Evolutionary conservation across 257 asterid genomes (phyloP), one percentile per base, ranked within the genome.

Genomic region (Solanum verrucosum): DNA sequence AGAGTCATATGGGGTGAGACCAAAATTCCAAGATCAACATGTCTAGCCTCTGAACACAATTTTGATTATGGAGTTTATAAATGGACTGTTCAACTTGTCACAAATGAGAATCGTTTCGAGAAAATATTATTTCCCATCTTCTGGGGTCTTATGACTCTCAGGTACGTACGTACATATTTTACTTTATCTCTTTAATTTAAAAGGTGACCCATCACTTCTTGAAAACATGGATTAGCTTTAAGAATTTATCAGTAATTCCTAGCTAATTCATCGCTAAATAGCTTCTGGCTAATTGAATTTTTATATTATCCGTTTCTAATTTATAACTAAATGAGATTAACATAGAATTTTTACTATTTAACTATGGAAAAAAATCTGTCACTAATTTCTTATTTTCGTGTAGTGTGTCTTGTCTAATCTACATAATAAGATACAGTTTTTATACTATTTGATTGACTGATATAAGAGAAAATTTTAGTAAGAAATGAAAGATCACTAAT

Each of bases 141-240:
- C 37, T 97, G 99, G 99, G 99, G 99, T 86, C 98, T 97, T 68
- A 97, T 96, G 99, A 96, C 99, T 77, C 93, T 97, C 7, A 97
- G 99, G 99, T 79, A 35, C 82, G 18, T 20, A 34, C 7, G 98
- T 77, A 29, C 23, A 1, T 25, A 31, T 12, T 18, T 72, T 34
- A 13, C 10, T 34, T 6, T 20, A 34, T 18, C 25, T 31, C 20
- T 10, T 29, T 70, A 70, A 0, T 29, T 70, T 70, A 27, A 29
- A 68, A 29, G 75, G 37, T 1, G 4, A 29, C 8, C 20, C 1
- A 14, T 49, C 21, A 49, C 59, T 49, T 49, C 21, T 49, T 14
- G 7, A 49, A 46, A 46, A 46, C 20, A 46, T 46, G 59, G 59
- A 46, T 49, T 49, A 49, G 3, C 59, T 15, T 0, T 49, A 15